Percentiles rank a stretch among this genome's conserved stretches.
Conservation (phyloP, 129 eudicot genomes). For the carrot (Daucus carota) region DNA sequence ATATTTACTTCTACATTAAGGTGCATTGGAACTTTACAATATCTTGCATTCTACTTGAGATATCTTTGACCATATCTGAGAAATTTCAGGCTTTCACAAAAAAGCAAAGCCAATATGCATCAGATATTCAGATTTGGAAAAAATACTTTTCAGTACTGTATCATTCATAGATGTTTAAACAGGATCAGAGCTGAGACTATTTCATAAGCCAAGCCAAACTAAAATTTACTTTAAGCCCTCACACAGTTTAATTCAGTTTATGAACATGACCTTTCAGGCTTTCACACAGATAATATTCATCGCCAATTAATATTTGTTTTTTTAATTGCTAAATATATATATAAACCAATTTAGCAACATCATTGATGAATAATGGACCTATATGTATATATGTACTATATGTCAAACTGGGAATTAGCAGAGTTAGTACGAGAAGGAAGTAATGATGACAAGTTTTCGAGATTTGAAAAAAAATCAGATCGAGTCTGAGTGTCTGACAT, state of each 20-base stretch:
- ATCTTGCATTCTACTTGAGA: neutral
- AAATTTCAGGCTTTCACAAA: neutral
- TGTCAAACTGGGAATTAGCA: neutral
- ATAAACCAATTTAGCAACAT: no score
- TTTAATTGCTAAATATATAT: no score
- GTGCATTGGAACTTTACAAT: conserved; percentile 1
- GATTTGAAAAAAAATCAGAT: neutral
- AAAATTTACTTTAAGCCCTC: no score
- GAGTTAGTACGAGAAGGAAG: neutral
- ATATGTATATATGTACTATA: neutral
- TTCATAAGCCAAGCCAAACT: neutral
- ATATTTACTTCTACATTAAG: neutral
- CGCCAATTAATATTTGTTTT: no score
- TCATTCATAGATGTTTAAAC: neutral
- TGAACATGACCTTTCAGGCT: no score
- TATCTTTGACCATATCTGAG: neutral
- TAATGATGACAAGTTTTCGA: neutral
- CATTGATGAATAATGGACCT: neutral
- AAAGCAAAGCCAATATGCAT: neutral
- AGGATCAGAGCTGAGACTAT: neutral
- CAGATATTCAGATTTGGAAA: neutral
- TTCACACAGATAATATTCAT: no score
- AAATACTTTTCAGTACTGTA: neutral
- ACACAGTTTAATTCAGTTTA: no score
- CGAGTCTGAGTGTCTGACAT: neutral